Conservation (phyloP, 2,329 filamentous ascomycete genomes). For the Corynespora cassiicola region DNA sequence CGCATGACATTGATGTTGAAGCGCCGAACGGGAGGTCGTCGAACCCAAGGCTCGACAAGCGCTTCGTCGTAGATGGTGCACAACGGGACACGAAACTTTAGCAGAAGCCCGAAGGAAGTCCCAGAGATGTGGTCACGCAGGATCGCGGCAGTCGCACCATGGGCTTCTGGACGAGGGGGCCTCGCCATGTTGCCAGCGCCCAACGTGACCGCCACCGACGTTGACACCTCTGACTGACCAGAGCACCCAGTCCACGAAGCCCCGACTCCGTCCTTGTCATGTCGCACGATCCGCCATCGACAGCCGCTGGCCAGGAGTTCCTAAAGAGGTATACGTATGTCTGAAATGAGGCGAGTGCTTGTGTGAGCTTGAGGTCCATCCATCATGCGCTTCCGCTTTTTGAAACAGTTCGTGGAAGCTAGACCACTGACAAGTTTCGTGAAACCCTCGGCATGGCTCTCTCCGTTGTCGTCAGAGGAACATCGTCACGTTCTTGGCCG, state of each 20-base stretch:
- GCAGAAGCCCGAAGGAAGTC: too few relatives aligned
- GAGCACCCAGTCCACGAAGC: slow-evolving; percentile 9
- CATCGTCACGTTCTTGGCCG: too few relatives aligned
- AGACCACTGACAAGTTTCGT: slow-evolving; percentile 11
- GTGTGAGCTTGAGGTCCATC: slow-evolving; percentile 3
- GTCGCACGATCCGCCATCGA: slow-evolving; percentile 7
- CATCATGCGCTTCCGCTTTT: slow-evolving; percentile 7
- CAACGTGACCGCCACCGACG: neutral
- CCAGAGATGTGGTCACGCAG: too few relatives aligned
- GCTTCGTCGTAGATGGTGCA: too few relatives aligned
- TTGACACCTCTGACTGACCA: slow-evolving; percentile 10
- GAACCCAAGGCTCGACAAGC: too few relatives aligned
- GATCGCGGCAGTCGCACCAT: too few relatives aligned
- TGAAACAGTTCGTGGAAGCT: slow-evolving; percentile 10
- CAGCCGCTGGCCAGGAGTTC: slow-evolving; percentile 2
- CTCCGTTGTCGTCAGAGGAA: neutral
- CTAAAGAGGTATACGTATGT: slow-evolving; percentile 4
- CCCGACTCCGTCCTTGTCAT: slow-evolving; percentile 5
- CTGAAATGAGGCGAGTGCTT: slow-evolving; percentile 1
- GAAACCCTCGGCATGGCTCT: slow-evolving; percentile 9
- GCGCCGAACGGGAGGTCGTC: too few relatives aligned
- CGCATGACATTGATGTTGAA: too few relatives aligned
- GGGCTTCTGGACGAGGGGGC: too few relatives aligned
- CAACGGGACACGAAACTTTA: too few relatives aligned
- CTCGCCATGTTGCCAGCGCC: too few relatives aligned